Conservation (phyloP, 768 basidiomycete species). For the Trametes punicea region DNA sequence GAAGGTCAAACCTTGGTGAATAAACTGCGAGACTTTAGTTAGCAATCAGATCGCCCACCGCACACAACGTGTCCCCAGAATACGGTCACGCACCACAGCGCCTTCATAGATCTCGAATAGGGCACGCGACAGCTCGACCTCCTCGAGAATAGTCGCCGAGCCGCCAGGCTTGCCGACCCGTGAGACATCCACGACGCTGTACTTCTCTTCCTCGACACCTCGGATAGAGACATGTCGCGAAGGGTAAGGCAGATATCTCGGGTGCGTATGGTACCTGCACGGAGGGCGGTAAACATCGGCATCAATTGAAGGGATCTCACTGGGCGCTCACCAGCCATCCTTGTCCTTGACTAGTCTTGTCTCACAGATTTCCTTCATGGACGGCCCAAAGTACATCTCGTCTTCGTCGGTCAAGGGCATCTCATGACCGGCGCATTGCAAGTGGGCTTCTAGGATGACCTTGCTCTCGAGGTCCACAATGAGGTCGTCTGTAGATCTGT, state of each 20-base stretch:
- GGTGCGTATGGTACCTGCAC: slow-evolving; percentile 76
- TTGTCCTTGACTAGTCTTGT: slow-evolving; percentile 57
- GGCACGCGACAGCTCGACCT: slow-evolving; percentile 78
- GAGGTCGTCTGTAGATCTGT: slow-evolving; percentile 57
- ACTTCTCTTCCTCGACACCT: slow-evolving; percentile 74
- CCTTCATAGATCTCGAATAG: slow-evolving; percentile 90
- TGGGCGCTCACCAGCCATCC: slow-evolving; percentile 68
- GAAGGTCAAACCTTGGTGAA: slow-evolving; percentile 84
- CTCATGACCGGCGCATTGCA: slow-evolving; percentile 86
- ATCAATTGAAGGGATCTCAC: neutral
- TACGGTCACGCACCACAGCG: slow-evolving; percentile 55
- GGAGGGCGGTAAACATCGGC: neutral
- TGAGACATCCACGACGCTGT: slow-evolving; percentile 66
- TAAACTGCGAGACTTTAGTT: slow-evolving; percentile 50
- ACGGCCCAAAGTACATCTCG: slow-evolving; percentile 66
- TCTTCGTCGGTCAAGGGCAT: slow-evolving; percentile 75
- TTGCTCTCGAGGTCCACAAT: slow-evolving; percentile 70
- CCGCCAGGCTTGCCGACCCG: slow-evolving; percentile 36
- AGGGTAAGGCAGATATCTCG: slow-evolving; percentile 76
- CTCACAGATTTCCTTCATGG: slow-evolving; percentile 57
- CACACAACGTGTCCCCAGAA: neutral
- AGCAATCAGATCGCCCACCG: neutral
- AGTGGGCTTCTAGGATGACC: slow-evolving; percentile 75
- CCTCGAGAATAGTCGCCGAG: slow-evolving; percentile 58
- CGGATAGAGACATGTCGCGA: slow-evolving; percentile 71